phyloP scores from a whole-genome alignment of 2,329 filamentous ascomycete genomes.

The Fusarium cyanostomum region DNA sequence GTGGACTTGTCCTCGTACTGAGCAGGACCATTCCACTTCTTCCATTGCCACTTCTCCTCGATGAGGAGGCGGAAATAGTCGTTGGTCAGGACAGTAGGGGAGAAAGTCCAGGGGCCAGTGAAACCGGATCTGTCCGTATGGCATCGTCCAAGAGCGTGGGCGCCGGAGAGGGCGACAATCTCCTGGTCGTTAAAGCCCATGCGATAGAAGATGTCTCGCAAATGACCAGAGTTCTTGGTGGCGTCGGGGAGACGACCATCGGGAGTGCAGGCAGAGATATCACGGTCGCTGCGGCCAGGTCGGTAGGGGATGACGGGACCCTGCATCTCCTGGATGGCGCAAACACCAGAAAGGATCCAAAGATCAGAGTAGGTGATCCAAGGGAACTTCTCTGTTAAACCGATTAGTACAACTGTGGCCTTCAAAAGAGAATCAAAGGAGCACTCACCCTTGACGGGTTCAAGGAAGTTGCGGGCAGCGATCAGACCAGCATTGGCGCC shows the following conservation, averaged over 20 bases:
- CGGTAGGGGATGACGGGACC: slow-evolving; percentile 89
- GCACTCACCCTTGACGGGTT: slow-evolving; percentile 83
- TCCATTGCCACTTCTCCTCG: slow-evolving; percentile 91
- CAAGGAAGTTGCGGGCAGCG: slow-evolving; percentile 88
- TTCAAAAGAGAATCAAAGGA: neutral
- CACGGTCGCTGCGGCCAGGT: slow-evolving; percentile 83
- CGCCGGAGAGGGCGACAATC: slow-evolving; percentile 89
- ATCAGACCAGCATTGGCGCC: slow-evolving; percentile 93
- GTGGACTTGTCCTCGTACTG: slow-evolving; percentile 88
- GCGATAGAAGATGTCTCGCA: slow-evolving; percentile 91
- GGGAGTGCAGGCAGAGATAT: slow-evolving; percentile 86
- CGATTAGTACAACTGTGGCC: slow-evolving; percentile 9
- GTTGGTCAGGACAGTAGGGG: slow-evolving; percentile 90
- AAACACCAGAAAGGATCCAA: slow-evolving; percentile 89
- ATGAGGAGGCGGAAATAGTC: slow-evolving; percentile 91
- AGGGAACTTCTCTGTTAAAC: slow-evolving; percentile 71
- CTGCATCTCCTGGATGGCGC: slow-evolving; percentile 93
- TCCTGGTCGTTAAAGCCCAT: slow-evolving; percentile 99
- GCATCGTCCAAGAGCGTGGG: slow-evolving; percentile 88
- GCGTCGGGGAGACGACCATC: slow-evolving; percentile 89
- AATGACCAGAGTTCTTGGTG: slow-evolving; percentile 78
- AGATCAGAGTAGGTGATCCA: slow-evolving; percentile 98
- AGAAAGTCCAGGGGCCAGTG: slow-evolving; percentile 91
- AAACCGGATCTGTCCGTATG: slow-evolving; percentile 90
- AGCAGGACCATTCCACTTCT: slow-evolving; percentile 90